Conservation (phyloP, 352 stramenopile species). For the Phytopythium boreale region DNA sequence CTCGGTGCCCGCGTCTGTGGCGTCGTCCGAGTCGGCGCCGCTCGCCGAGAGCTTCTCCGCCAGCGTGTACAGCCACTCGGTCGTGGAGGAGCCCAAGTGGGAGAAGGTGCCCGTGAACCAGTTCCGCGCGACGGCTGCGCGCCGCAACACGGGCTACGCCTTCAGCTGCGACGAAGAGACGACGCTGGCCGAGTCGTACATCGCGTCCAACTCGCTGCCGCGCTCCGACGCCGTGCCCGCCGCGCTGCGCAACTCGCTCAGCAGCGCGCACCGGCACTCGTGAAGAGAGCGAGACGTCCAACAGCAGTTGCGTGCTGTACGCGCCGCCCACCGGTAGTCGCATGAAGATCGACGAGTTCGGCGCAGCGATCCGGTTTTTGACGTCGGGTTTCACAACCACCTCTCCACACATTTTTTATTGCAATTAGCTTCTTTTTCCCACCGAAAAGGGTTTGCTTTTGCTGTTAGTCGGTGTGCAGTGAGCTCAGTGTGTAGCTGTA, state of each 20-base stretch:
- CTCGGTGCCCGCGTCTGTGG: slow-evolving; percentile 16
- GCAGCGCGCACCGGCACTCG: slow-evolving; percentile 6
- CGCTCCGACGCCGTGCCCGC: slow-evolving; percentile 60
- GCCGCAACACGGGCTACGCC: slow-evolving; percentile 68
- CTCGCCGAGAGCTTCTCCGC: slow-evolving; percentile 53
- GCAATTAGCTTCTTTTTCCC: neutral
- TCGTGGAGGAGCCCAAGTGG: slow-evolving; percentile 34
- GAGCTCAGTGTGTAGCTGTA: too few relatives aligned
- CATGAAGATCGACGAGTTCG: too few relatives aligned
- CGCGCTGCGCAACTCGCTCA: slow-evolving; percentile 56
- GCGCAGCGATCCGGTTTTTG: too few relatives aligned
- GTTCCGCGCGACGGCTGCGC: slow-evolving; percentile 29
- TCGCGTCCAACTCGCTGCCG: slow-evolving; percentile 75
- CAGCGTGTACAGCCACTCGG: slow-evolving; percentile 61
- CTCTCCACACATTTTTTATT: slow-evolving; percentile 2
- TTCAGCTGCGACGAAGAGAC: slow-evolving; percentile 86
- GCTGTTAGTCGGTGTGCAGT: neutral
- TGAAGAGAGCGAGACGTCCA: neutral
- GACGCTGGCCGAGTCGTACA: slow-evolving; percentile 80
- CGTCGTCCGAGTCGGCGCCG: slow-evolving; percentile 17
- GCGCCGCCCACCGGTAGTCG: too few relatives aligned
- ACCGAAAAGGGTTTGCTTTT: neutral
- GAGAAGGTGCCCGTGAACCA: slow-evolving; percentile 36
- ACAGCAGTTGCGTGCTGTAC: too few relatives aligned
- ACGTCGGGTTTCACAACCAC: too few relatives aligned